Conservation (phyloP, 2,329 filamentous ascomycete genomes). For the Diplocarpon rosae region DNA sequence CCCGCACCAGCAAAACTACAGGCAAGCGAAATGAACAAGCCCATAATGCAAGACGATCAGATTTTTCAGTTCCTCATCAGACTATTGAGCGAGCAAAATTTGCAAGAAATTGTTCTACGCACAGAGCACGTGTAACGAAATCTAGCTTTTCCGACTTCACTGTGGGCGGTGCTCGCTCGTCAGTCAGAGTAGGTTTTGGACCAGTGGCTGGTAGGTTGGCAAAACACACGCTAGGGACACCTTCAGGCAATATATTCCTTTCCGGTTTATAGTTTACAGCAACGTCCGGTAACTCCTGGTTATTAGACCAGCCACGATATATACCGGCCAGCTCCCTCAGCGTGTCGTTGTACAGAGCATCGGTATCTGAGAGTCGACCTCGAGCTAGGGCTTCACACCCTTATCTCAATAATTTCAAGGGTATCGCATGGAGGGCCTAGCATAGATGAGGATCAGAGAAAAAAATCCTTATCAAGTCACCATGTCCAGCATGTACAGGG, state of each 20-base stretch:
- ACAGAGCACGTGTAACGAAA: conserved; percentile 65
- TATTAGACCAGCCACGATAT: conserved; percentile 62
- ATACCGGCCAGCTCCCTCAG: conserved; percentile 43
- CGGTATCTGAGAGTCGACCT: conserved; percentile 70
- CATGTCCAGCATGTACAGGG: conserved; percentile 68
- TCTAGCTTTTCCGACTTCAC: conserved; percentile 58
- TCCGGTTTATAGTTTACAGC: conserved; percentile 15
- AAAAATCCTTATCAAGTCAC: conserved; percentile 86
- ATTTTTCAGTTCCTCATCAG: conserved; percentile 67
- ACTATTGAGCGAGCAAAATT: conserved; percentile 53
- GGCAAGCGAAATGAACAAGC: conserved; percentile 14
- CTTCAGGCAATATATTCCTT: conserved; percentile 29
- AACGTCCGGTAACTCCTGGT: conserved; percentile 52
- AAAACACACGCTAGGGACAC: no score
- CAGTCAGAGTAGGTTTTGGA: no score
- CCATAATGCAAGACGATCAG: conserved; percentile 12
- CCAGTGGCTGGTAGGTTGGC: no score
- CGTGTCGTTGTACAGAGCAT: conserved; percentile 44
- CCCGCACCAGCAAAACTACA: conserved; percentile 15
- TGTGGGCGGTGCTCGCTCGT: conserved; percentile 53
- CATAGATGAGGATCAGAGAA: conserved; percentile 69
- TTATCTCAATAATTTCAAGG: conserved; percentile 47
- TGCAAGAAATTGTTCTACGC: conserved; percentile 69
- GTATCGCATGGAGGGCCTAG: conserved; percentile 58
- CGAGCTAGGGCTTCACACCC: conserved; percentile 67